Evolutionary conservation across 2,329 filamentous ascomycete genomes (phyloP).

Genomic region (Tolypocladium amazonense): DNA sequence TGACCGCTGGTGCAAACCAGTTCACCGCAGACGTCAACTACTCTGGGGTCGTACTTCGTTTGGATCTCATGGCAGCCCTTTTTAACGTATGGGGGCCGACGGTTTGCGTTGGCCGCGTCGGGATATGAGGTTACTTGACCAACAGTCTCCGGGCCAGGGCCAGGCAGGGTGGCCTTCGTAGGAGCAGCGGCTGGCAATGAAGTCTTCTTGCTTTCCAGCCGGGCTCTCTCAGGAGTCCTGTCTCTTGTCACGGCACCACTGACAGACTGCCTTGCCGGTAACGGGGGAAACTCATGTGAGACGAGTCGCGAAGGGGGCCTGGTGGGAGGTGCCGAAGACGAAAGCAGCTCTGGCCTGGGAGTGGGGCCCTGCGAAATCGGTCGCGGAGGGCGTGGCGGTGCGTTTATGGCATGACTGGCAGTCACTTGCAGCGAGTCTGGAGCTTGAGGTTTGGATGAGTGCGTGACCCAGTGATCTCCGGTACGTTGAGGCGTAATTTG

Average conservation of each 20-base stretch:
- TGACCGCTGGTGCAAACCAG: conserved; percentile 80
- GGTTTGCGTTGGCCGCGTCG: conserved; percentile 74
- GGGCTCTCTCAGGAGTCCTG: conserved; percentile 12
- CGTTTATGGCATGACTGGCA: conserved; percentile 7
- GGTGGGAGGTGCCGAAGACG: conserved; percentile 13
- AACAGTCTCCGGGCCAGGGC: conserved; percentile 13
- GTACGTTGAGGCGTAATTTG: conserved; percentile 28
- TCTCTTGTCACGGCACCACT: conserved; percentile 27
- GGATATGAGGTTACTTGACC: conserved; percentile 59
- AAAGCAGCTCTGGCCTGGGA: conserved; percentile 7
- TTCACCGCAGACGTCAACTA: conserved; percentile 81
- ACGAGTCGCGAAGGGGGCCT: conserved; percentile 15
- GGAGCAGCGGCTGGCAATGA: background rate
- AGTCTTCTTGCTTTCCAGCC: conserved; percentile 7
- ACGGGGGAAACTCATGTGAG: conserved; percentile 17
- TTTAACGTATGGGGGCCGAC: conserved; percentile 67
- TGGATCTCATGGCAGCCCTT: conserved; percentile 64
- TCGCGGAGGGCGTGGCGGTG: conserved; percentile 35
- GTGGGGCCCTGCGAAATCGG: conserved; percentile 17
- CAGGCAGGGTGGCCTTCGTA: background rate
- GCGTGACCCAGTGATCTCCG: conserved; percentile 33
- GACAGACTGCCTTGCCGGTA: conserved; percentile 17
- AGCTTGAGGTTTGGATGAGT: conserved; percentile 37
- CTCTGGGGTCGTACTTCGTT: conserved; percentile 76
- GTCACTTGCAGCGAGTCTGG: conserved; percentile 11